Evolutionary conservation across 129 eudicot species (phyloP).

Genomic region (Daucus carota): DH1_v3.0 NC_030381.2:41585501-41586000

Average conservation of each 20-base stretch:
- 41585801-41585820: conserved; percentile 79
- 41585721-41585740: conserved; percentile 89
- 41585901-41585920: conserved; percentile 93
- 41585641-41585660: not conserved
- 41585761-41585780: conserved; percentile 81
- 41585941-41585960: conserved; percentile 98
- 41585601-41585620: not conserved
- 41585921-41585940: conserved; percentile 94
- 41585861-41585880: conserved; percentile 93
- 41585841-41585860: conserved; percentile 92
- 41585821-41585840: conserved; percentile 85
- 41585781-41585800: conserved; percentile 96
- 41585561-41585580: not conserved
- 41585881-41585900: conserved; percentile 85
- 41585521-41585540: not conserved
- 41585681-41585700: not conserved
- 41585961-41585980: conserved; percentile 90
- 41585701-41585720: conserved; percentile 49
- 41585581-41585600: not conserved
- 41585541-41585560: not conserved
- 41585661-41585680: not conserved
- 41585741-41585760: conserved; percentile 86
- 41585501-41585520: not conserved
- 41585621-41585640: not conserved
- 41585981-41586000: conserved; percentile 86